These are phyloP conservation scores for Plasmopara muralis DNA, from an alignment of 352 stramenopile genomes.

Conservation along the genomic window DNA sequence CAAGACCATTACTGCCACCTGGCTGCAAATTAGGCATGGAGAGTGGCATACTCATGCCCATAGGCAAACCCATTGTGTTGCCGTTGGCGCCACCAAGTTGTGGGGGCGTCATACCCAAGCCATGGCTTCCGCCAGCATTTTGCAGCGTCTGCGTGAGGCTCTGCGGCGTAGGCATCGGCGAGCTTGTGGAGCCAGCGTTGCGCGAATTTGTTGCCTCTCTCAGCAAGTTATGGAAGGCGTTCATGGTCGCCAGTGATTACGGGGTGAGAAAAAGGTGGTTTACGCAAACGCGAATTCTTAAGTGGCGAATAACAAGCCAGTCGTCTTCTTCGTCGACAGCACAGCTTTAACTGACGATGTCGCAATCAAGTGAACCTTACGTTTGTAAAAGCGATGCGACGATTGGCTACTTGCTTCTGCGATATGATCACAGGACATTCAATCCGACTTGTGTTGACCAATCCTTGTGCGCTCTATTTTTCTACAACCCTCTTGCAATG, in stretches of 20 bases:
- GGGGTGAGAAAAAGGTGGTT: slow-evolving; percentile 18
- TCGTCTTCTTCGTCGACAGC: slow-evolving; percentile 7
- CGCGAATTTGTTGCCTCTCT: slow-evolving; percentile 57
- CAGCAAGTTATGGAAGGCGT: slow-evolving; percentile 74
- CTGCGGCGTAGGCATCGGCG: slow-evolving; percentile 16
- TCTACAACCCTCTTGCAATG: no score
- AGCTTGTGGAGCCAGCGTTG: slow-evolving; percentile 19
- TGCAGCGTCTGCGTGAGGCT: slow-evolving; percentile 36
- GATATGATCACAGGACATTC: no score
- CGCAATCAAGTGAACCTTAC: no score
- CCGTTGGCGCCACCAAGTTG: slow-evolving; percentile 10
- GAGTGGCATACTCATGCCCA: slow-evolving; percentile 56
- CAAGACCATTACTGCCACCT: slow-evolving; percentile 33
- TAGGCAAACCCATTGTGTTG: background rate
- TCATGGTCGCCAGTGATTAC: slow-evolving; percentile 51
- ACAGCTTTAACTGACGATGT: no score
- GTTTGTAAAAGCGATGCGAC: no score
- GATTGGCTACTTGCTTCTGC: no score
- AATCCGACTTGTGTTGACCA: no score
- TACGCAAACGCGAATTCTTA: slow-evolving; percentile 41
- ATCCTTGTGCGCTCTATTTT: no score
- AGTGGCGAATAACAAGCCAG: slow-evolving; percentile 25
- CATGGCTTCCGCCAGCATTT: slow-evolving; percentile 16
- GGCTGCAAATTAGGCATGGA: slow-evolving; percentile 43
- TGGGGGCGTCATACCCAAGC: no score